phyloP scores from a whole-genome alignment of 495 filamentous ascomycete species.

The Tricharina praecox region DNA sequence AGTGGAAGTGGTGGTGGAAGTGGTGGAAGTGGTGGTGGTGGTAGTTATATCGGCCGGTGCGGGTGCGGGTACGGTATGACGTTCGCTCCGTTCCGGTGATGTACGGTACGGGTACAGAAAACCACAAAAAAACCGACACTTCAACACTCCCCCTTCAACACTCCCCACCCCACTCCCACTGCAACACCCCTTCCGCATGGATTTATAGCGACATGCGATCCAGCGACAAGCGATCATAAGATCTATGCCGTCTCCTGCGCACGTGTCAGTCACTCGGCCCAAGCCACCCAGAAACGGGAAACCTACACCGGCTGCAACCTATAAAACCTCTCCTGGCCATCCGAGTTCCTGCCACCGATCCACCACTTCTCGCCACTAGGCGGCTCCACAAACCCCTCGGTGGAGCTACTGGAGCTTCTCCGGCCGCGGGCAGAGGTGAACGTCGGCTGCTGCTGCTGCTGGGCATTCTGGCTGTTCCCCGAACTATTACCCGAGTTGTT shows the following conservation, averaged over 20 bases:
- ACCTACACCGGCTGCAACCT: conserved; percentile 30
- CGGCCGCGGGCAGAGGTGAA: conserved; percentile 29
- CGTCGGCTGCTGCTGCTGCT: conserved; percentile 22
- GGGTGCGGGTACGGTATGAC: too few relatives aligned
- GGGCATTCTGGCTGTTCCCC: too few relatives aligned
- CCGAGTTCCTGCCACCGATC: conserved; percentile 51
- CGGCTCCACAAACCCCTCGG: conserved; percentile 44
- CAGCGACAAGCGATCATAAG: conserved; percentile 25
- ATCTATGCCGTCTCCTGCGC: conserved; percentile 21
- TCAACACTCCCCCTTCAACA: too few relatives aligned
- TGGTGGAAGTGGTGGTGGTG: too few relatives aligned
- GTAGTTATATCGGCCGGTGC: too few relatives aligned
- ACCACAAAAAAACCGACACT: too few relatives aligned
- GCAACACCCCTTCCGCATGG: too few relatives aligned
- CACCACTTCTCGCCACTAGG: conserved; percentile 56
- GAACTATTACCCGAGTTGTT: too few relatives aligned
- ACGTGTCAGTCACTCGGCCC: conserved; percentile 8
- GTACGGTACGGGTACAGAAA: too few relatives aligned
- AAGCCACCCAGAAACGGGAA: conserved; percentile 1
- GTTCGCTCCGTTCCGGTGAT: too few relatives aligned
- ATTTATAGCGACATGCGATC: conserved; percentile 25
- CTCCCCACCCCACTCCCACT: too few relatives aligned
- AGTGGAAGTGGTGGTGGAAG: too few relatives aligned
- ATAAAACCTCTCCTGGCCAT: conserved; percentile 57
- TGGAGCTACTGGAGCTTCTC: conserved; percentile 45